These are phyloP conservation scores for Ustilago hordei DNA, from an alignment of 1,284 basidiomycete genomes.

Conservation along the genomic window DNA sequence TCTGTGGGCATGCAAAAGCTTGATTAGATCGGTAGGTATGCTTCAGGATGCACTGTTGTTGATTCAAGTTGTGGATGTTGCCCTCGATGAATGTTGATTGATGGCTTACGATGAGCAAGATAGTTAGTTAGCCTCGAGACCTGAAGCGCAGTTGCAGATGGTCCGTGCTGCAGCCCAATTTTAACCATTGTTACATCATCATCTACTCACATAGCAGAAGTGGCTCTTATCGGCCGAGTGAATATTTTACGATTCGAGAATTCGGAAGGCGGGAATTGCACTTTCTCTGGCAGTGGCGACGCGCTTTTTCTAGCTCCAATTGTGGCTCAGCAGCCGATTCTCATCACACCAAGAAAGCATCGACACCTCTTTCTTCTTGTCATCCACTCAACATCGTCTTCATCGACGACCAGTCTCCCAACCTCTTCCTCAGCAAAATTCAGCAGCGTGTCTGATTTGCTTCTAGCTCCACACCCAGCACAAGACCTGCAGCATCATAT, in stretches of 20 bases:
- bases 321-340: constrained; percentile 19
- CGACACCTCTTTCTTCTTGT: not conserved
- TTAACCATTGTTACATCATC: constrained; percentile 10
- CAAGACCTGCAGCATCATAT: too few relatives aligned
- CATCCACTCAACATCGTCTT: constrained; percentile 8
- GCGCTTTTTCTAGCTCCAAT: not conserved
- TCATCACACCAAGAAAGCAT: constrained; percentile 7
- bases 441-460: too few relatives aligned
- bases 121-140: not conserved
- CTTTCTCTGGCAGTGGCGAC: constrained; percentile 18
- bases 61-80: too few relatives aligned
- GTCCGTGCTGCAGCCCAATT: constrained; percentile 4
- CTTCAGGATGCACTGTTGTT: too few relatives aligned
- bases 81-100: too few relatives aligned
- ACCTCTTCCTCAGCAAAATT: not conserved
- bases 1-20: too few relatives aligned
- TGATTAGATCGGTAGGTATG: too few relatives aligned
- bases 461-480: too few relatives aligned
- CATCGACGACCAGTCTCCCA: not conserved
- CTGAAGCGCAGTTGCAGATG: constrained; percentile 8
- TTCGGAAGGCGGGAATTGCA: constrained; percentile 40
- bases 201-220: not conserved
- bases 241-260: constrained; percentile 5
- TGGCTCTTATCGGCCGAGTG: not conserved
- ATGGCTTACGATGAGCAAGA: too few relatives aligned